Base-by-base conservation (phyloP, 345 rosid genomes). In the Barbarea vulgaris region DNA sequence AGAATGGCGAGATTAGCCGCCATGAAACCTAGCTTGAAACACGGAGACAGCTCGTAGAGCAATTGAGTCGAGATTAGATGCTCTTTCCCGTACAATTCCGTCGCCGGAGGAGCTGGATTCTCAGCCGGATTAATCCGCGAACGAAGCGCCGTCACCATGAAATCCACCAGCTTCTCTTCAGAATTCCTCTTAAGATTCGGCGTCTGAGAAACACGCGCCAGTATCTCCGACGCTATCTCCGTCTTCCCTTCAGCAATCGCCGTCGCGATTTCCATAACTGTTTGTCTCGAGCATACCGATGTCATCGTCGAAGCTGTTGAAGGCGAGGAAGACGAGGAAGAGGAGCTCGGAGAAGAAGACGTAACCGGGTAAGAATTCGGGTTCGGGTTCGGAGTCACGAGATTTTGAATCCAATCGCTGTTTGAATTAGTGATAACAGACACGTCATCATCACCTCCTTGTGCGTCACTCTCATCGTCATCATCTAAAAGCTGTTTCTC, bases 1-100 rank as follows among this genome's bases (percentile, higher is more conserved):
- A 95, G 80, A 54, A 95, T 90, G 50, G 96, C 96, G 59, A 83
- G 85, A 81, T 95, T 92, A 3, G 97, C 97, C 19, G 97, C 93
- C 89, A 83, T 67, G 79, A 95, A 89, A 14, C 94, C 94, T 17
- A 87, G 93, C 69, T 84, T 86, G 80, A 90, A 92, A 80, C 97
- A 95, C 11, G 91, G 96, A 77, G 93, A 90, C 2, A 84, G 25
- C 37, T 90, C 93, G 77, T 83, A 89, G 13, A 95, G 89, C 57
- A 75, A 63, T 54, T 85, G 90, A 53, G 84, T 92, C 41, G 99
- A 80, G 47, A 7, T 56, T 2, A 71, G 50, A 57, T 90, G 98
- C 67, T 92, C 96, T 68, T 75, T 79, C 72, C 77, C 55, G 75
- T 80, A 90, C 62, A 95, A 55, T 75, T 95, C 93, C 13, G 73